A percentile compares a stretch with the other conserved stretches of the same genome.
phyloP scores from a whole-genome alignment of 2,329 filamentous ascomycete species.

The Diaporthe sp. region DNA sequence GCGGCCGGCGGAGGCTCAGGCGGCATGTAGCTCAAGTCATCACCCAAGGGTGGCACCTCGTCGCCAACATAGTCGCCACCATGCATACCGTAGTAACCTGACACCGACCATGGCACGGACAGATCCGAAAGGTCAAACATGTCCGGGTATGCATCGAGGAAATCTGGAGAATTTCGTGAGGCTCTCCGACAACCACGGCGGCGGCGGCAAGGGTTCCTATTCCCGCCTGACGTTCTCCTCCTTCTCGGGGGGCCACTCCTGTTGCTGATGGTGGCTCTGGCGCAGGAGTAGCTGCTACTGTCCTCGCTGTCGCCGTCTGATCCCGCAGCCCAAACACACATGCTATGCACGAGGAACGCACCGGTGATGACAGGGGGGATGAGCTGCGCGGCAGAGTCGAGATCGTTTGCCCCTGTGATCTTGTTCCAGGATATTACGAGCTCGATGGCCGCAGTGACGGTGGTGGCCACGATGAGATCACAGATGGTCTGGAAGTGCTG shows the following conservation, averaged over 20 bases:
- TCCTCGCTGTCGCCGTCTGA: slow-evolving; percentile 18
- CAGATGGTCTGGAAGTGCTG: slow-evolving; percentile 43
- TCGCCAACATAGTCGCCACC: neutral
- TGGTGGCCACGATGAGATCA: slow-evolving; percentile 42
- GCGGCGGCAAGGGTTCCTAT: neutral
- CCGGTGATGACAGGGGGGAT: slow-evolving; percentile 39
- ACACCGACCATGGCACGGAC: neutral
- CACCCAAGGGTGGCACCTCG: neutral
- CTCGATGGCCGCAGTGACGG: slow-evolving; percentile 44
- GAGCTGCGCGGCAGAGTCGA: slow-evolving; percentile 45
- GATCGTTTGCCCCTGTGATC: slow-evolving; percentile 47
- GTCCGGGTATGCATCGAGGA: neutral
- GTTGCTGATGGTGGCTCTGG: neutral
- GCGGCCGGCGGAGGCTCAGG: neutral
- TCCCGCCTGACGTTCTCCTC: neutral
- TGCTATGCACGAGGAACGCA: slow-evolving; percentile 31
- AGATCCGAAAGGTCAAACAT: neutral
- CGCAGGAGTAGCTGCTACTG: neutral
- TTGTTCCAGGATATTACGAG: slow-evolving; percentile 44
- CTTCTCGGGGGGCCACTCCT: neutral
- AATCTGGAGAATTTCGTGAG: neutral
- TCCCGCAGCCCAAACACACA: slow-evolving; percentile 31
- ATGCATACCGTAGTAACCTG: neutral
- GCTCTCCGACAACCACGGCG: neutral
- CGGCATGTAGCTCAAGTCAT: neutral